phyloP scores from a whole-genome alignment of 108 stramenopile genomes.

The Skeletonema potamos region DNA sequence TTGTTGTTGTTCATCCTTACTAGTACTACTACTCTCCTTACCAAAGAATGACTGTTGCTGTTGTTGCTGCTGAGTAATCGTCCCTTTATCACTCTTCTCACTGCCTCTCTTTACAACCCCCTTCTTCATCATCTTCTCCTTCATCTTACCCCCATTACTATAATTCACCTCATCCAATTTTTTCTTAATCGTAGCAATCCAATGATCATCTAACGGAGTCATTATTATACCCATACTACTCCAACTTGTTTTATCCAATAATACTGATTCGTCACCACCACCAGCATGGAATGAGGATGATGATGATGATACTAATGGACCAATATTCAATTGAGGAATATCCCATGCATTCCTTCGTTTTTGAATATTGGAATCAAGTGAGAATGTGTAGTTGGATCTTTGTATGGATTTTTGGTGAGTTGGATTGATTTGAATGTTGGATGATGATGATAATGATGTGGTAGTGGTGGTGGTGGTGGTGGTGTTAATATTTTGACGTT shows the following conservation, averaged over 20 bases:
- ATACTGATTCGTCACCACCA: not conserved
- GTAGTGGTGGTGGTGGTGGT: not conserved
- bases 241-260: not conserved
- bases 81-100: not conserved
- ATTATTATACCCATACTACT: not conserved
- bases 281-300: too few relatives aligned
- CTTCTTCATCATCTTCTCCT: not conserved
- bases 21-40: too few relatives aligned
- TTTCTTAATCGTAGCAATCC: constrained; percentile 25
- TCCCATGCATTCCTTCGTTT: constrained; percentile 36
- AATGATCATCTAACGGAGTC: constrained; percentile 28
- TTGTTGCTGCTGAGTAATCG: not conserved
- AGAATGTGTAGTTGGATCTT: constrained; percentile 33
- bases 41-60: not conserved
- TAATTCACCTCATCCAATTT: constrained; percentile 11
- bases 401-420: constrained; percentile 39
- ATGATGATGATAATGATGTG: not conserved
- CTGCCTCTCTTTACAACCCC: not conserved
- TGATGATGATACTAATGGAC: constrained; percentile 5
- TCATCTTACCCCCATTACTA: not conserved
- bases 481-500: not conserved
- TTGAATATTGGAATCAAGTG: constrained; percentile 32
- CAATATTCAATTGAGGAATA: constrained; percentile 23
- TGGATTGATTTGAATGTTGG: constrained; percentile 23
- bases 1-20: too few relatives aligned